These are phyloP conservation scores for Lotmaria passim DNA, from an alignment of 208 protist species.

Conservation along the genomic window DNA sequence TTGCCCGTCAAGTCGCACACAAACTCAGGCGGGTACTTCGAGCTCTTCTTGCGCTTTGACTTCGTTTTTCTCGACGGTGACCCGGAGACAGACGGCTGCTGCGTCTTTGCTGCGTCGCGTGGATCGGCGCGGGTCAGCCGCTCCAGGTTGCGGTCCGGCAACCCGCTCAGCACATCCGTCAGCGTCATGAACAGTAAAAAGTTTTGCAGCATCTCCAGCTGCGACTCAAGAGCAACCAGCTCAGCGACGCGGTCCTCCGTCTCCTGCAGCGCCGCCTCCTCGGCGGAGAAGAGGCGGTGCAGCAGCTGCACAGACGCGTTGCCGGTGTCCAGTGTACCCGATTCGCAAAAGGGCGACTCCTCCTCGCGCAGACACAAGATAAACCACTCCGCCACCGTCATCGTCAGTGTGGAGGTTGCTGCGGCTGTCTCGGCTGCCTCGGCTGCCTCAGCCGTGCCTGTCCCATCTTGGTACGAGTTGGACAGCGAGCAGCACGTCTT, in stretches of 20 bases:
- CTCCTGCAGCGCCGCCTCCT: conserved; percentile 52
- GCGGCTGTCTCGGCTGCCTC: not conserved
- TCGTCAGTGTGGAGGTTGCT: conserved; percentile 39
- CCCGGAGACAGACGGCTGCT: not conserved
- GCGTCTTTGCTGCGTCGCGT: not conserved
- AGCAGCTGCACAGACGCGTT: conserved; percentile 72
- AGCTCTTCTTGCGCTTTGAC: conserved; percentile 47
- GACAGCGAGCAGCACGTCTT: conserved; percentile 39
- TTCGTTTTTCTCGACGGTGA: conserved; percentile 17
- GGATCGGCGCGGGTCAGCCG: conserved; percentile 11
- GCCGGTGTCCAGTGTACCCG: conserved; percentile 17
- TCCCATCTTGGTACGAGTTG: conserved; percentile 20
- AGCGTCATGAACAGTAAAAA: conserved; percentile 52
- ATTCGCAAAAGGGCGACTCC: conserved; percentile 66
- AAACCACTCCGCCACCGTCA: conserved; percentile 69
- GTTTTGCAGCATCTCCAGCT: conserved; percentile 74
- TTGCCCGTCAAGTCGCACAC: conserved; percentile 85
- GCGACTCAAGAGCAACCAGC: conserved; percentile 64
- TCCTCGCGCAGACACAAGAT: conserved; percentile 70
- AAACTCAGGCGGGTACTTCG: conserved; percentile 70
- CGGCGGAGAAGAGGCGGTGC: conserved; percentile 50
- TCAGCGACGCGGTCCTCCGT: conserved; percentile 56
- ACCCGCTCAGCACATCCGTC: conserved; percentile 64
- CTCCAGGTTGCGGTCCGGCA: conserved; percentile 24
- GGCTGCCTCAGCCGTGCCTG: not conserved